Evolutionary conservation across 345 rosid genomes (phyloP).

Genomic region (Linum usitatissimum): DNA sequence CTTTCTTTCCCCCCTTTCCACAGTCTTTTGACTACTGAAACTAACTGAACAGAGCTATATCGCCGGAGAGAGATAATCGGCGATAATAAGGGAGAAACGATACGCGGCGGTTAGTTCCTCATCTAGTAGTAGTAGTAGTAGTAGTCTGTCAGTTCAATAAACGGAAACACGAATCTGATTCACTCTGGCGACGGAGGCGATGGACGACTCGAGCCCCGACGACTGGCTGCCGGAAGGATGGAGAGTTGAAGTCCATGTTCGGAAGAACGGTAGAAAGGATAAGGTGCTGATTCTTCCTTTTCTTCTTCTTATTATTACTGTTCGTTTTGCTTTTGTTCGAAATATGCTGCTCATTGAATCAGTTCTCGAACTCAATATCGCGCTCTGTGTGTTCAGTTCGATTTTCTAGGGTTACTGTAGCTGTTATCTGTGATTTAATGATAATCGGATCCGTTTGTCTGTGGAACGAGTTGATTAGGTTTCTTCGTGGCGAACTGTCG

Average conservation of each 20-base stretch:
- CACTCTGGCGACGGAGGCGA: slow-evolving; percentile 10
- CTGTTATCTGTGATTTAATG: no score
- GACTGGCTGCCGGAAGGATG: slow-evolving; percentile 47
- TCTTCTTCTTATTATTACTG: background rate
- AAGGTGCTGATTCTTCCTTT: slow-evolving; percentile 34
- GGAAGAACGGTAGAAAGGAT: slow-evolving; percentile 53
- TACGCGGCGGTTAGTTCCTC: background rate
- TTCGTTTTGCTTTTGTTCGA: no score
- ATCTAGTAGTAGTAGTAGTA: background rate
- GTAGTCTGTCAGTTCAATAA: background rate
- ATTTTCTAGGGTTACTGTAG: no score
- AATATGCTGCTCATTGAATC: background rate
- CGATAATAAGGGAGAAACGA: no score
- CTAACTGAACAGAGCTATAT: background rate
- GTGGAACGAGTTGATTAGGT: background rate
- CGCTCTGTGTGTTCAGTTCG: no score
- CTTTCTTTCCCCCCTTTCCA: slow-evolving; percentile 9
- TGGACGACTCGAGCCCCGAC: slow-evolving; percentile 26
- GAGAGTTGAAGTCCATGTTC: slow-evolving; percentile 46
- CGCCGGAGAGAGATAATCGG: no score
- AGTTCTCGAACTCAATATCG: background rate
- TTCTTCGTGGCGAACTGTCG: background rate
- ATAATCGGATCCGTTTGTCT: background rate
- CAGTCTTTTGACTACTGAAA: background rate
- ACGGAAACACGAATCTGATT: background rate